Evolutionary conservation across 179 eudicot species (phyloP).

Genomic region (Amaranthus tricolor): DNA sequence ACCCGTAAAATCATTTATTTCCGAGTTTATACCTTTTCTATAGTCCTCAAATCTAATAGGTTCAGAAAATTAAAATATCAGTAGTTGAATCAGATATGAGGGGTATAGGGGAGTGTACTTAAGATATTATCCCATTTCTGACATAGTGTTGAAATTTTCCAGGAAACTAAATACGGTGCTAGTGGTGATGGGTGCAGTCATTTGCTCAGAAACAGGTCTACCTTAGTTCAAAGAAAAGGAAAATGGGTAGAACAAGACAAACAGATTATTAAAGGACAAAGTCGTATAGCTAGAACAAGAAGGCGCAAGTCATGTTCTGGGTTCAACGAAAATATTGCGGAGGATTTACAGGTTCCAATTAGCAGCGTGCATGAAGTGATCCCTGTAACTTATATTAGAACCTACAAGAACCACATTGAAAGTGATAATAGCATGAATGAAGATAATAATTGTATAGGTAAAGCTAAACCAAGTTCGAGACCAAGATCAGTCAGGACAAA

Average conservation of each 20-base stretch:
- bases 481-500: slow-evolving; percentile 69
- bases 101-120: not conserved
- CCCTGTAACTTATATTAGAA: slow-evolving; percentile 1
- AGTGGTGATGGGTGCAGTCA: not conserved
- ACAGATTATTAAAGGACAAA: slow-evolving; percentile 5
- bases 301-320: slow-evolving; percentile 25
- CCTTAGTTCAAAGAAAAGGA: slow-evolving; percentile 2
- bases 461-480: slow-evolving; percentile 28
- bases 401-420: not conserved
- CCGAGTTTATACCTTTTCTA: too few species aligned
- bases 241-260: not conserved
- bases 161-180: slow-evolving; percentile 17
- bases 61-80: too few species aligned
- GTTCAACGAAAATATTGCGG: not conserved
- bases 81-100: too few species aligned
- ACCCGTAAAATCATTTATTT: too few species aligned
- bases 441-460: slow-evolving; percentile 15
- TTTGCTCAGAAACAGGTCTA: slow-evolving; percentile 26
- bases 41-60: too few species aligned
- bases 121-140: not conserved
- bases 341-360: not conserved
- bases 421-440: not conserved
- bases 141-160: not conserved
- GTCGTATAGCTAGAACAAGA: not conserved
- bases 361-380: slow-evolving; percentile 7